phyloP scores from a whole-genome alignment of 176 grass and related monocot genomes.

The Areca catechu region DNA sequence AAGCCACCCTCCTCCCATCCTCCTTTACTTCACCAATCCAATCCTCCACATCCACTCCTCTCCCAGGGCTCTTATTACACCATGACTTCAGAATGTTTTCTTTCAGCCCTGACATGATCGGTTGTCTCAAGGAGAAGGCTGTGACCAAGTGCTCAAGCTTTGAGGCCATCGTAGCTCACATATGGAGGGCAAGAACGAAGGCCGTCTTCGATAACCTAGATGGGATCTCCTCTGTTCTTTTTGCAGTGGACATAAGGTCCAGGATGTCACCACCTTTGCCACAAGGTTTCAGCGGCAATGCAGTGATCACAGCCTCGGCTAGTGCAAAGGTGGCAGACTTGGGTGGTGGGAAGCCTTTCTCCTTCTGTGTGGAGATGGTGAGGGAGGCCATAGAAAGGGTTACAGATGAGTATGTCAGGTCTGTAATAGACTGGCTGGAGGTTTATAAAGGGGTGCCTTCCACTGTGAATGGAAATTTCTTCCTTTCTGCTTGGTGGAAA shows the following conservation, averaged over 20 bases:
- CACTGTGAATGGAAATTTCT: conserved; percentile 24
- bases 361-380: conserved; percentile 29
- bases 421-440: conserved; percentile 40
- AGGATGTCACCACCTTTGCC: conserved; percentile 34
- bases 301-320: conserved; percentile 24
- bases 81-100: conserved; percentile 13
- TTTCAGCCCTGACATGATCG: conserved; percentile 24
- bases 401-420: conserved; percentile 39
- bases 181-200: conserved; percentile 38
- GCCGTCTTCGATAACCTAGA: conserved; percentile 24
- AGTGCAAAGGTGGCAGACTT: conserved; percentile 20
- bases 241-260: conserved; percentile 34
- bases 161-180: conserved; percentile 32
- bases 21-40: conserved; percentile 17
- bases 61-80: conserved; percentile 6
- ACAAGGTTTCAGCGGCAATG: conserved; percentile 28
- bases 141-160: conserved; percentile 33
- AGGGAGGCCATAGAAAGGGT: conserved; percentile 34
- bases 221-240: conserved; percentile 26
- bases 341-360: conserved; percentile 21
- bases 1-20: conserved; percentile 13
- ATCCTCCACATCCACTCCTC: background rate
- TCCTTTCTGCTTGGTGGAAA: conserved; percentile 47
- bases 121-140: conserved; percentile 25
- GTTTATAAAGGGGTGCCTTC: conserved; percentile 35